phyloP scores from a whole-genome alignment of 192 early-diverging fungal species.

The Fimicolochytrium jonesii region DNA sequence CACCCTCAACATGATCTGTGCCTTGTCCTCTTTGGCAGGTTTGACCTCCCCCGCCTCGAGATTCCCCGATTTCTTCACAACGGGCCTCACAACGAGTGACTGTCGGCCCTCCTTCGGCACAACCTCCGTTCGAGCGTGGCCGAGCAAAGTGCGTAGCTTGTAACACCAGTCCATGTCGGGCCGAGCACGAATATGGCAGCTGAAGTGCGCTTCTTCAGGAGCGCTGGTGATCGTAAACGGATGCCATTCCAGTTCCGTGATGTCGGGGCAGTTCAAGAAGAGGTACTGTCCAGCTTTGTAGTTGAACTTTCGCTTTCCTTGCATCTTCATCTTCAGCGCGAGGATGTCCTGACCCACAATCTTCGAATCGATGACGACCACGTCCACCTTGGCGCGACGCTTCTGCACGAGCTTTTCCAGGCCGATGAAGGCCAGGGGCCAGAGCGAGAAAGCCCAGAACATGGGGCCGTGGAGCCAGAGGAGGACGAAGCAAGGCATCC shows the following conservation, averaged over 20 bases:
- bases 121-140: too few species aligned
- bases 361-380: conserved; percentile 33
- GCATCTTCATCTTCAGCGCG: conserved; percentile 22
- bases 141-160: too few species aligned
- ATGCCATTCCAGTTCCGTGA: conserved; percentile 73
- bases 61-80: too few species aligned
- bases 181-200: conserved; percentile 74
- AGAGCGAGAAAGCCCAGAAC: conserved; percentile 33
- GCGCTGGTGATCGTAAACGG: conserved; percentile 75
- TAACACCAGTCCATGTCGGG: conserved; percentile 76
- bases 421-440: conserved; percentile 28
- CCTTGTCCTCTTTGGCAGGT: too few species aligned
- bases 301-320: conserved; percentile 20
- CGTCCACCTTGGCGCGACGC: conserved; percentile 28
- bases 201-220: conserved; percentile 72
- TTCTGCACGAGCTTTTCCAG: conserved; percentile 32
- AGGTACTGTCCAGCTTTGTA: conserved; percentile 67
- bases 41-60: too few species aligned
- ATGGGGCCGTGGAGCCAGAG: conserved; percentile 33
- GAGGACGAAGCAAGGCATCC: conserved; percentile 30
- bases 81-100: too few species aligned
- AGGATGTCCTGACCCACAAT: conserved; percentile 30
- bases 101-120: too few species aligned
- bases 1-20: conserved; percentile 33
- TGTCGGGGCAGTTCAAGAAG: conserved; percentile 65